These are phyloP conservation scores for Neophaeococcomyces aloes DNA, from an alignment of 2,329 filamentous ascomycete species.

Conservation along the genomic window DNA sequence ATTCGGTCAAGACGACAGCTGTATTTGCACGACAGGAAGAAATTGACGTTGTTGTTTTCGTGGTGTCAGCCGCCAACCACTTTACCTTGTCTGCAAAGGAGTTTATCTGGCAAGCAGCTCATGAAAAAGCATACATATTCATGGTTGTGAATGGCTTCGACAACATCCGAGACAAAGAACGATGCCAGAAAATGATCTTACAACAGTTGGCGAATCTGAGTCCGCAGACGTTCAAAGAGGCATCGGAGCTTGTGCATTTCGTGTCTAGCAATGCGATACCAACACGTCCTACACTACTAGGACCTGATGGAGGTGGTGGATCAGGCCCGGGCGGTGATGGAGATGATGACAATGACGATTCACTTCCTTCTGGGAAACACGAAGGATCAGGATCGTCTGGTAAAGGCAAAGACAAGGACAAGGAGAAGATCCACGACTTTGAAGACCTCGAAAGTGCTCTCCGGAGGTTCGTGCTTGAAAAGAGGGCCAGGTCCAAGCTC, in stretches of 20 bases:
- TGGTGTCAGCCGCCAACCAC: constrained; percentile 94
- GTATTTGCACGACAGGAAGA: constrained; percentile 96
- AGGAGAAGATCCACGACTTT: constrained; percentile 82
- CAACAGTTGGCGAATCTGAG: constrained; percentile 84
- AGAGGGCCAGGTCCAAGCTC: constrained; percentile 87
- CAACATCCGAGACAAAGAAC: constrained; percentile 78
- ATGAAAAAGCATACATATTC: constrained; percentile 97
- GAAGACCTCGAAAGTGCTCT: constrained; percentile 79
- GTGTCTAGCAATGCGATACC: constrained; percentile 95
- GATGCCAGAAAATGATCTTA: constrained; percentile 85
- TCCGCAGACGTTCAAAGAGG: constrained; percentile 84
- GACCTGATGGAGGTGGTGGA: constrained; percentile 45
- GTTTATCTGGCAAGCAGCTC: constrained; percentile 88
- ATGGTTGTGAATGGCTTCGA: constrained; percentile 98
- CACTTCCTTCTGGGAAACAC: constrained; percentile 46
- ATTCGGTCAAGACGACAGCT: constrained; percentile 93
- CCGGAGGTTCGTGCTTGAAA: constrained; percentile 87
- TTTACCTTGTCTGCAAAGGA: constrained; percentile 97
- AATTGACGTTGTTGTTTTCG: constrained; percentile 97
- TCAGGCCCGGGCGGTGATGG: constrained; percentile 34
- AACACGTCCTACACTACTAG: constrained; percentile 49
- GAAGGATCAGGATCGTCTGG: constrained; percentile 37
- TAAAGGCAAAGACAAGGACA: constrained; percentile 82
- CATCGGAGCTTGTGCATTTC: constrained; percentile 87
- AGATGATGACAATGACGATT: constrained; percentile 38